Percentiles rank a stretch among this genome's conserved stretches.
Conservation (phyloP, 352 stramenopile genomes). For the Paralagenidium karlingii region DNA sequence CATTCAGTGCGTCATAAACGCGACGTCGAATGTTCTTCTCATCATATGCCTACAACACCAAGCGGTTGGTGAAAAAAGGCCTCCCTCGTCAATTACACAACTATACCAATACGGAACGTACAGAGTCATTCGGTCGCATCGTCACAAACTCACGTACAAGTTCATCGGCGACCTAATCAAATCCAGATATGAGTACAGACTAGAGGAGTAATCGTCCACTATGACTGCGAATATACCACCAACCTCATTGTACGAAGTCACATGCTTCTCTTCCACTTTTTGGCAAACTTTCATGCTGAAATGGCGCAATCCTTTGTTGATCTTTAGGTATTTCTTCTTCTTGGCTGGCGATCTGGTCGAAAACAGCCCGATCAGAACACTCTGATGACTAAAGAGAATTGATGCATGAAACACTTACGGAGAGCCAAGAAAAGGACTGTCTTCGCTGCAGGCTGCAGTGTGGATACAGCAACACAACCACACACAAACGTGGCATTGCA, state of each 20-base stretch:
- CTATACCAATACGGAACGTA: conserved; percentile 4
- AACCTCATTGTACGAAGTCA: conserved; percentile 94
- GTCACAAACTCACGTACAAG: conserved; percentile 84
- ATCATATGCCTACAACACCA: conserved; percentile 59
- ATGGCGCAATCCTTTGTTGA: conserved; percentile 88
- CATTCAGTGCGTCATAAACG: conserved; percentile 96
- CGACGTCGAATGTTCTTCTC: conserved; percentile 94
- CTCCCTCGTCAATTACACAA: neutral
- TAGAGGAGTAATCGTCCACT: no score
- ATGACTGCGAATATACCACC: no score
- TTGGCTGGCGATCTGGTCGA: conserved; percentile 36
- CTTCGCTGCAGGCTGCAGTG: no score
- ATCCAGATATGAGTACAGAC: no score
- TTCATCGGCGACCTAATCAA: no score
- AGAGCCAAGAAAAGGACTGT: no score
- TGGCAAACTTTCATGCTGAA: conserved; percentile 95
- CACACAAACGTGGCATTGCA: neutral
- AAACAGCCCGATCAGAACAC: conserved; percentile 1
- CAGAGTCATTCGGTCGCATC: conserved; percentile 66
- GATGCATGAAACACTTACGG: no score
- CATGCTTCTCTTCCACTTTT: conserved; percentile 94
- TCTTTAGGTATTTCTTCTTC: conserved; percentile 72
- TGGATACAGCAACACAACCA: neutral
- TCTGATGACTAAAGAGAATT: neutral
- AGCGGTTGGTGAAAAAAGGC: neutral